These are phyloP conservation scores for Copromyces sp. DNA, from an alignment of 495 filamentous ascomycete genomes.

Conservation along the genomic window DNA sequence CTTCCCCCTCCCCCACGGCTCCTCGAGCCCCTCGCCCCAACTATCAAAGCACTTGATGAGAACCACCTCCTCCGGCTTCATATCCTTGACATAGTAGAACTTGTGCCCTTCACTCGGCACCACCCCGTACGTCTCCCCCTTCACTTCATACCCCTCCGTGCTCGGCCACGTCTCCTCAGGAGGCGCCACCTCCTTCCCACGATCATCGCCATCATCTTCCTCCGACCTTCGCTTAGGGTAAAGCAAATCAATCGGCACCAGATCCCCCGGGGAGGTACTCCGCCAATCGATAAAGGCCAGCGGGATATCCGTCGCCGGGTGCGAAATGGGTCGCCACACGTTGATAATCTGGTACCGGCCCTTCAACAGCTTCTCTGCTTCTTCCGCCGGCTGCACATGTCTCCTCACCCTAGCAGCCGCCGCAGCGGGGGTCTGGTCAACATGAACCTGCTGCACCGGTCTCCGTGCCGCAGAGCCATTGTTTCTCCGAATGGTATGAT, in stretches of 20 bases:
- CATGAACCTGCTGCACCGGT: constrained; percentile 67
- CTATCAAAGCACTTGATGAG: constrained; percentile 79
- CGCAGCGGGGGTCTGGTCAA: constrained; percentile 65
- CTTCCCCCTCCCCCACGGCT: constrained; percentile 22
- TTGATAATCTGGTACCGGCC: constrained; percentile 72
- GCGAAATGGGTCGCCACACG: constrained; percentile 67
- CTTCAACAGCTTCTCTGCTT: constrained; percentile 46
- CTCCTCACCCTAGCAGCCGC: constrained; percentile 53
- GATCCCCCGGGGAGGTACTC: constrained; percentile 50
- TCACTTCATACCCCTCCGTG: constrained; percentile 35
- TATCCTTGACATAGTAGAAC: constrained; percentile 76
- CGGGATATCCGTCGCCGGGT: constrained; percentile 56
- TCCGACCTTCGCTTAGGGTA: constrained; percentile 51
- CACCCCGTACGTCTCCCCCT: constrained; percentile 60
- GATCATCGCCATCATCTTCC: constrained; percentile 27
- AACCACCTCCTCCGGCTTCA: constrained; percentile 64
- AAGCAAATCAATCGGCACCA: constrained; percentile 58
- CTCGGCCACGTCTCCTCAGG: constrained; percentile 12
- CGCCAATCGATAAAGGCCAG: constrained; percentile 60
- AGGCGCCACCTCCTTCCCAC: constrained; percentile 26
- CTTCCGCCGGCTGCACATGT: constrained; percentile 42
- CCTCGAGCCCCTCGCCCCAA: constrained; percentile 42
- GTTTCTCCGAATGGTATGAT: constrained; percentile 71
- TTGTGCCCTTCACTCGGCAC: constrained; percentile 45
- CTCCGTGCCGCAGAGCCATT: constrained; percentile 40